A percentile compares a stretch with the other conserved stretches of the same genome.
phyloP scores from a whole-genome alignment of 2,329 filamentous ascomycete genomes.

The Aspergillus brunneoviolaceus region DNA sequence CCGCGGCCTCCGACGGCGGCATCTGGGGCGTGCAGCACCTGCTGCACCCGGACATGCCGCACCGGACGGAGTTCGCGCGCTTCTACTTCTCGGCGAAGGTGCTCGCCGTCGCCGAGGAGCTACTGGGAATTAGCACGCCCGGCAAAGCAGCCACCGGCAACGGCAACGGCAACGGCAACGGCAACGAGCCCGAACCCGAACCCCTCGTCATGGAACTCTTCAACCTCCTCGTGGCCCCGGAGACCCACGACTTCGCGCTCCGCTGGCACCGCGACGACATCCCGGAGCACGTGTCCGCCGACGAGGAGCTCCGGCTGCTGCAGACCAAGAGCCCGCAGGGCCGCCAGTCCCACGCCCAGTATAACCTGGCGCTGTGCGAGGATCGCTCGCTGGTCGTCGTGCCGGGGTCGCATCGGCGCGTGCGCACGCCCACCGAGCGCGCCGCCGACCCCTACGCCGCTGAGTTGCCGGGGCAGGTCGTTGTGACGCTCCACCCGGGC shows the following conservation, averaged over 20 bases:
- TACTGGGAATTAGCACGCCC: conserved; percentile 47
- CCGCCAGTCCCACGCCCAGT: conserved; percentile 72
- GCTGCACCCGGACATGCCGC: conserved; percentile 69
- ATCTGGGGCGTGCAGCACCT: conserved; percentile 92
- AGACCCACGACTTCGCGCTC: conserved; percentile 66
- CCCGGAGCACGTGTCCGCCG: conserved; percentile 60
- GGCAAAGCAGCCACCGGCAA: no score
- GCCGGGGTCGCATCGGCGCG: conserved; percentile 71
- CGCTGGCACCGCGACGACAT: conserved; percentile 88
- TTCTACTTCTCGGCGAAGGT: conserved; percentile 71
- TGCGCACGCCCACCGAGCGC: conserved; percentile 69
- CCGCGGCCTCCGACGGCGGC: conserved; percentile 52
- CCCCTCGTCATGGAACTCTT: conserved; percentile 82
- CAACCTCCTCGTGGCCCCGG: conserved; percentile 77
- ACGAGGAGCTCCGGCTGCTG: conserved; percentile 66
- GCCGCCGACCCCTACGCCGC: conserved; percentile 64
- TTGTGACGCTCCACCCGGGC: conserved; percentile 67
- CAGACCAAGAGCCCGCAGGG: conserved; percentile 45
- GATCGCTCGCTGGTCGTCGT: conserved; percentile 74
- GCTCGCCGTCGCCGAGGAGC: conserved; percentile 61
- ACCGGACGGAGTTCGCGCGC: conserved; percentile 60
- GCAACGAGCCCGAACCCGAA: conserved; percentile 33
- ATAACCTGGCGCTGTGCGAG: conserved; percentile 78
- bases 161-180: no score
- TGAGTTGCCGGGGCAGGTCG: conserved; percentile 61